Base-by-base conservation (phyloP, 306 rosid genomes). In the Trifolium pratense region DNA sequence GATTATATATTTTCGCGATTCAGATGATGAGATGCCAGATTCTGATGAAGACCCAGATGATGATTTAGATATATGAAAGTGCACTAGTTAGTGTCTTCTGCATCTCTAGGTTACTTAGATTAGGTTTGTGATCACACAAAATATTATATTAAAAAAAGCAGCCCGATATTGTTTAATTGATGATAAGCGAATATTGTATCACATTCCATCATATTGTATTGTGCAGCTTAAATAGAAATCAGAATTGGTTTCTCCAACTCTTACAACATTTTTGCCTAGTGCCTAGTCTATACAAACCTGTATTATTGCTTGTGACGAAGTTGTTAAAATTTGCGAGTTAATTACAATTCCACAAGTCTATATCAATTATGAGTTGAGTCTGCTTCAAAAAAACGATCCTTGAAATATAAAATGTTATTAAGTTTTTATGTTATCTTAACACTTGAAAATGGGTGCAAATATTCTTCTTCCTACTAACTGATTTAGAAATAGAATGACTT, bases 31-130 rank as follows among this genome's bases (percentile, higher is more conserved):
- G 87, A 93, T 86, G 91, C 98, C 97, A 51, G 98, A 93, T 81
- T 93, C 98, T 59, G 98, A 91, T 75, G 98, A 93, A 85, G 98
- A 93, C 77, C 98, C 97, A 25, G 97, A 91, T 73, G 97, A 93
- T 86, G 98, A 93, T 85, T 82, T 91, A 78, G 98, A 93, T 76
- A 93, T 93, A 74, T 93, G 71, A 85, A 69, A 56, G 16, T 63
- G 26, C 74, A 53, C 17, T 70, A 20, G 64, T 64, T 37, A 55
- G 62, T 75, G n/a, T 61, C 37, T 40, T 62, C 15, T 68, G 62
- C 37, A 42, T 43, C 73, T 21, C 16, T 53, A 26, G 32, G 26
- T 46, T 42, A 40, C 61, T 18, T 61, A 51, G 76, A 15, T 59
- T 74, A 74, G 67, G 72, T 46, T 66, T 20, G 32, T 48, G 69